A percentile compares a stretch with the other conserved stretches of the same genome.
phyloP scores from a whole-genome alignment of 179 eudicot genomes.

The Corrigiola litoralis region DNA sequence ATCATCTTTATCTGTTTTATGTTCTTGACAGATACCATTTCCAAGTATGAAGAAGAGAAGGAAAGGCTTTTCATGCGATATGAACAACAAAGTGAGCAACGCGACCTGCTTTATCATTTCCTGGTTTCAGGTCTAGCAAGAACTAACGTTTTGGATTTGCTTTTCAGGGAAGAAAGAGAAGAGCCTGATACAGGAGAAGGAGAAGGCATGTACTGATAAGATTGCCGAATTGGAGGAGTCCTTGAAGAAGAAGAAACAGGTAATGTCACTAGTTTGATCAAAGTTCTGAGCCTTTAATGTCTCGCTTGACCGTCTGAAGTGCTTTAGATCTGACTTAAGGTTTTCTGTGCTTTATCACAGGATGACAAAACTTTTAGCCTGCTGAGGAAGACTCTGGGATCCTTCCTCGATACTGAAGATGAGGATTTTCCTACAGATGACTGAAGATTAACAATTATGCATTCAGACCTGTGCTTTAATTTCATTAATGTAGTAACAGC shows the following conservation, averaged over 20 bases:
- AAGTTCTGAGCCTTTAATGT: neutral
- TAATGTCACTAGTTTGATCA: constrained; percentile 8
- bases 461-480: neutral
- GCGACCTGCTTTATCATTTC: neutral
- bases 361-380: constrained; percentile 85
- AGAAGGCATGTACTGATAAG: constrained; percentile 57
- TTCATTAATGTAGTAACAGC: neutral
- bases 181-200: constrained; percentile 61
- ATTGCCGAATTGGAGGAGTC: constrained; percentile 73
- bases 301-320: neutral
- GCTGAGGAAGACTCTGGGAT: constrained; percentile 72
- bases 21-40: constrained; percentile 48
- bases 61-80: constrained; percentile 67
- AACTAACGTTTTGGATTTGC: neutral
- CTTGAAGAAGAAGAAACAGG: constrained; percentile 90
- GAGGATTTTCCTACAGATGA: constrained; percentile 75
- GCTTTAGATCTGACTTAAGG: neutral
- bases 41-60: constrained; percentile 87
- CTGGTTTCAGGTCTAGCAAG: neutral
- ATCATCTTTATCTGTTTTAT: neutral
- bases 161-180: constrained; percentile 88
- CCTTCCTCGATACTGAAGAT: constrained; percentile 74
- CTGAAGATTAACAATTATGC: constrained; percentile 10
- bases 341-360: constrained; percentile 26
- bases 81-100: constrained; percentile 72